These are phyloP conservation scores for Exophiala oligosperma DNA, from an alignment of 2,329 filamentous ascomycete species.

Conservation along the genomic window DNA sequence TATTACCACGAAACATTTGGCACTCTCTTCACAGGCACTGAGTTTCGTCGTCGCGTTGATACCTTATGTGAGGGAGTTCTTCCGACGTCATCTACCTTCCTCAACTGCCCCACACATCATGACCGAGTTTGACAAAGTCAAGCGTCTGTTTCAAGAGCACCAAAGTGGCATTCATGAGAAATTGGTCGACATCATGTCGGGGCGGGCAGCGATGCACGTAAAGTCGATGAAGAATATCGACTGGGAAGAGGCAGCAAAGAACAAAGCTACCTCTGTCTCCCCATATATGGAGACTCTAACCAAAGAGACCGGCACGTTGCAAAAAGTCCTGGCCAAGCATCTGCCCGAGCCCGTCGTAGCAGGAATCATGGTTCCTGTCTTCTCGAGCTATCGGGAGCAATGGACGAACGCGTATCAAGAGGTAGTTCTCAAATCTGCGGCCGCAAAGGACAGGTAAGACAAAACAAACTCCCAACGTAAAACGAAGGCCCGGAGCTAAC, in stretches of 20 bases:
- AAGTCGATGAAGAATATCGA: constrained; percentile 72
- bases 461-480: constrained; percentile 17
- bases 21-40: constrained; percentile 84
- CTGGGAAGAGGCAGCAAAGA: constrained; percentile 61
- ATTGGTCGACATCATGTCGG: constrained; percentile 87
- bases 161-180: constrained; percentile 91
- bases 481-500: constrained; percentile 24
- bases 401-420: constrained; percentile 70
- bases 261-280: constrained; percentile 52
- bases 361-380: constrained; percentile 85
- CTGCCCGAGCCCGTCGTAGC: constrained; percentile 73
- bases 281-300: constrained; percentile 82
- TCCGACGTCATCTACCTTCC: constrained; percentile 67
- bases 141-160: constrained; percentile 81
- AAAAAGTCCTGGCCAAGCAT: constrained; percentile 80
- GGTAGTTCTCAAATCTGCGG: constrained; percentile 63
- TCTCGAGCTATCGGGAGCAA: constrained; percentile 76
- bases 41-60: constrained; percentile 84
- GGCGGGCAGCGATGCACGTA: constrained; percentile 71
- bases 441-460: constrained; percentile 70
- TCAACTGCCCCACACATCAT: constrained; percentile 55
- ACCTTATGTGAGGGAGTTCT: constrained; percentile 87
- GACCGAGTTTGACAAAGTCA: constrained; percentile 88
- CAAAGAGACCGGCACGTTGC: constrained; percentile 81
- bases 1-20: constrained; percentile 93